phyloP scores from a whole-genome alignment of 106 monocot species.

The Iris macrosiphon region DNA sequence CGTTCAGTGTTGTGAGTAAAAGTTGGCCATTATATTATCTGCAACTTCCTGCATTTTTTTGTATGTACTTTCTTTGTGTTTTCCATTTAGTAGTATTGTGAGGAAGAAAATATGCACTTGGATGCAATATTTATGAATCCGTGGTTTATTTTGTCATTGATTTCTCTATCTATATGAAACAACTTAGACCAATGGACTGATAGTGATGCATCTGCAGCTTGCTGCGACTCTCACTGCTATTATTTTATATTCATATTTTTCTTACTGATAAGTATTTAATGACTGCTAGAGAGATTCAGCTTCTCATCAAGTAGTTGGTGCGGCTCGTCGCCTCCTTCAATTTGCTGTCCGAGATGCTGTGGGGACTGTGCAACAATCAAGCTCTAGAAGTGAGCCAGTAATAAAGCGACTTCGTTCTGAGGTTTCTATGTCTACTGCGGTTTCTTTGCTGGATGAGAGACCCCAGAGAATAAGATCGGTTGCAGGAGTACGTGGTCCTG shows the following conservation, averaged over 20 bases:
- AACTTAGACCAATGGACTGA: no score
- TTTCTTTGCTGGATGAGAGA: conserved; percentile 21
- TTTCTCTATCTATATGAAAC: no score
- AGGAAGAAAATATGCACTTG: no score
- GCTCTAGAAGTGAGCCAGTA: conserved; percentile 39
- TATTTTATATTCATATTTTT: neutral
- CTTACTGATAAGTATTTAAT: neutral
- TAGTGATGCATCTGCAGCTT: no score
- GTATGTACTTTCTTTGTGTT: no score
- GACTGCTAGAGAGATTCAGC: conserved; percentile 31
- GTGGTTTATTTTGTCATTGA: no score
- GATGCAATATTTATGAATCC: no score
- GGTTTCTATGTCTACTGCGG: conserved; percentile 39
- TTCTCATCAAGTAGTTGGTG: conserved; percentile 34
- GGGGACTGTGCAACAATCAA: conserved; percentile 36
- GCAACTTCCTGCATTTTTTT: no score
- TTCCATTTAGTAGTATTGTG: no score
- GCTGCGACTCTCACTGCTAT: neutral
- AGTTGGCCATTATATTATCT: no score
- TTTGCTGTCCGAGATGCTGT: conserved; percentile 97
- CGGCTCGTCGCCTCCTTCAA: conserved; percentile 78
- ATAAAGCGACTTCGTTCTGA: conserved; percentile 68
- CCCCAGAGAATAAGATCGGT: conserved; percentile 33
- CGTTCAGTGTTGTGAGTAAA: no score
- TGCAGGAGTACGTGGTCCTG: conserved; percentile 22